Percentiles rank a stretch among this genome's conserved stretches.
Evolutionary conservation across 164 flowering plant species (phyloP).

Genomic region (Umbellularia californica): DNA sequence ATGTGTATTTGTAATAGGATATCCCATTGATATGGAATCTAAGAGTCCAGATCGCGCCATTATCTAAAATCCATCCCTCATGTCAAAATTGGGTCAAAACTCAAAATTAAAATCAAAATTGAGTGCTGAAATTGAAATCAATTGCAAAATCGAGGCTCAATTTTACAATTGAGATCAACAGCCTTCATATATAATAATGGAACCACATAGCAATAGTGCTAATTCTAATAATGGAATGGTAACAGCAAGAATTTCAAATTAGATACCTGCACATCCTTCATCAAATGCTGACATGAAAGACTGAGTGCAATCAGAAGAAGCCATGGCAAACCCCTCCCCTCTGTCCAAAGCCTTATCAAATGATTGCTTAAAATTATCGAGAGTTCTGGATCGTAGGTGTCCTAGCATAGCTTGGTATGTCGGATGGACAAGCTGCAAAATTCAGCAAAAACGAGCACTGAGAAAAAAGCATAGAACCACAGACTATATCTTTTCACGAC

Average conservation of each 20-base stretch:
- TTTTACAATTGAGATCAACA: no score
- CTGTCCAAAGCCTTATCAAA: slow-evolving; percentile 69
- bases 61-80: no score
- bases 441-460: slow-evolving; percentile 6
- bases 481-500: not conserved
- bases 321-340: slow-evolving; percentile 73
- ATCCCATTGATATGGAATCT: no score
- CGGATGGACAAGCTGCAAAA: slow-evolving; percentile 72
- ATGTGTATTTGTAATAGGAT: no score
- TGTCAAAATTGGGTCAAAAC: no score
- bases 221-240: not conserved
- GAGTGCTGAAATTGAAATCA: no score
- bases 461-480: not conserved
- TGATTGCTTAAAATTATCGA: slow-evolving; percentile 69
- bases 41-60: no score
- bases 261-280: slow-evolving; percentile 69
- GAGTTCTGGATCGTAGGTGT: slow-evolving; percentile 63
- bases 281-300: slow-evolving; percentile 57
- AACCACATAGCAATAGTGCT: no score
- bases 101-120: no score
- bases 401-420: slow-evolving; percentile 72
- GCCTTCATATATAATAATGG: no score
- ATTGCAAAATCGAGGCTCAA: no score
- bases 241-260: not conserved
- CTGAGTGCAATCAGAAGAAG: slow-evolving; percentile 51